These are phyloP conservation scores for Monosporascus sp. DNA, from an alignment of 2,329 filamentous ascomycete species.

Conservation along the genomic window DNA sequence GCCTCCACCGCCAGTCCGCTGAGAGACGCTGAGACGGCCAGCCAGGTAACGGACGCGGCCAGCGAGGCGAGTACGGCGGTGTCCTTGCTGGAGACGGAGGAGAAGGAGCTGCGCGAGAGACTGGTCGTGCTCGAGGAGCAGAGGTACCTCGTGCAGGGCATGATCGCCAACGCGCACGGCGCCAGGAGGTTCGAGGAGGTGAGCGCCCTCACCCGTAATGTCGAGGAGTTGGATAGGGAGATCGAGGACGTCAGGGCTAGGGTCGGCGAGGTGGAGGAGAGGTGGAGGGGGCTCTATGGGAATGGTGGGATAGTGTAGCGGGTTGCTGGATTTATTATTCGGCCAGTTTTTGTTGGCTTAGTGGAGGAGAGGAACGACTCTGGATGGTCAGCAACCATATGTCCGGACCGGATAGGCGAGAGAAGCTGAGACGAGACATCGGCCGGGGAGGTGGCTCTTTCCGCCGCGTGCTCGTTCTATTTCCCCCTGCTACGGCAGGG, in stretches of 20 bases:
- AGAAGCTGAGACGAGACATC: neutral
- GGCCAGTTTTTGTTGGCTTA: neutral
- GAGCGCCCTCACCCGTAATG: conserved; percentile 69
- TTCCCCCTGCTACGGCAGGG: neutral
- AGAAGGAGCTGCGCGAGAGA: conserved; percentile 74
- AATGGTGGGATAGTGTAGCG: conserved; percentile 14
- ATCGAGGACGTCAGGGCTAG: conserved; percentile 64
- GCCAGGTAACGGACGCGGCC: conserved; percentile 27
- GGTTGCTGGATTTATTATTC: conserved; percentile 2
- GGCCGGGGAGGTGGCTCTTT: neutral
- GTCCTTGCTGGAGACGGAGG: conserved; percentile 68
- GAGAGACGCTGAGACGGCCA: conserved; percentile 48
- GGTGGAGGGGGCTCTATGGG: conserved; percentile 50
- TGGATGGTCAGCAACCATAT: neutral
- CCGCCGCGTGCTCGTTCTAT: too few relatives aligned
- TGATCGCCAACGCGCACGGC: conserved; percentile 73
- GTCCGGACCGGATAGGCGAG: neutral
- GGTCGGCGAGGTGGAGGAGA: conserved; percentile 60
- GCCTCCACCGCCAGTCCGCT: conserved; percentile 29
- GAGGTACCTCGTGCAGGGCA: conserved; percentile 80
- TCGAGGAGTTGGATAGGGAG: conserved; percentile 77
- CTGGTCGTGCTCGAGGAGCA: conserved; percentile 88
- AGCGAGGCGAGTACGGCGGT: conserved; percentile 50
- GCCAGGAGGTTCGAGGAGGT: conserved; percentile 84
- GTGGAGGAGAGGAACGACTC: neutral